Evolutionary conservation across 2,329 filamentous ascomycete genomes (phyloP), one percentile per base, ranked within the genome.

Genomic region (Verticillium isaacii): DNA sequence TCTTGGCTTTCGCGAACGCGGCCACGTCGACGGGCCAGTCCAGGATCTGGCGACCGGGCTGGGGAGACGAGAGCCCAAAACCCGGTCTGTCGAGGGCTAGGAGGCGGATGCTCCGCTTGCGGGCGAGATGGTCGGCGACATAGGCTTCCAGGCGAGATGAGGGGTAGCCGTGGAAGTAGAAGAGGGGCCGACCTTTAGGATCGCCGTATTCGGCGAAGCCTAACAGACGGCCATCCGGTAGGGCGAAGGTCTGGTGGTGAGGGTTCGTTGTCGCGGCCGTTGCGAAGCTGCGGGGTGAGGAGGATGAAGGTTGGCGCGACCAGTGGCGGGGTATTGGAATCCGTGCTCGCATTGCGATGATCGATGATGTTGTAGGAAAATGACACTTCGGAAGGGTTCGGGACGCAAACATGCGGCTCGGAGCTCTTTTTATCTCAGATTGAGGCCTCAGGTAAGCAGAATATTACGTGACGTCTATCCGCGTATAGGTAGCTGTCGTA

Each of bases 101-200:
- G 45, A 79, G n/a, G 6, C 73, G 74, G 36, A 77, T 59, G 9
- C 65, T 62, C 11, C 66, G 68, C 11, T 64, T 64, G 5, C 62
- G 64, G 19, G 72, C 73, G 8, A 68, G 52, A 2, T 64, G 60
- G 41, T 74, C 66, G 19, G 71, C 57, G 8, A 62, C 62, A 9
- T 59, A 60, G 12, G 67, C 73, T 62, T 80, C 77, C 23, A 77
- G 67, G n/a, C 76, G 76, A 7, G 73, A 77, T 0, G 71, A 71
- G 0, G 77, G 78, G 60, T 73, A 78, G 12, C 77, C 78, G 65
- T 80, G 78, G 62, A 80, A 76, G 65, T 73, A 63, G n/a, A 63
- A 56, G 5, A 63, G 61, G 36, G 32, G 57, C 25, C 34, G 23
- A 4, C 32, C 52, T 50, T 23, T 14, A 12, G 52, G 19, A 32